Conservation (phyloP, 2,329 filamentous ascomycete genomes). For the Fonsecaea multimorphosa region DNA sequence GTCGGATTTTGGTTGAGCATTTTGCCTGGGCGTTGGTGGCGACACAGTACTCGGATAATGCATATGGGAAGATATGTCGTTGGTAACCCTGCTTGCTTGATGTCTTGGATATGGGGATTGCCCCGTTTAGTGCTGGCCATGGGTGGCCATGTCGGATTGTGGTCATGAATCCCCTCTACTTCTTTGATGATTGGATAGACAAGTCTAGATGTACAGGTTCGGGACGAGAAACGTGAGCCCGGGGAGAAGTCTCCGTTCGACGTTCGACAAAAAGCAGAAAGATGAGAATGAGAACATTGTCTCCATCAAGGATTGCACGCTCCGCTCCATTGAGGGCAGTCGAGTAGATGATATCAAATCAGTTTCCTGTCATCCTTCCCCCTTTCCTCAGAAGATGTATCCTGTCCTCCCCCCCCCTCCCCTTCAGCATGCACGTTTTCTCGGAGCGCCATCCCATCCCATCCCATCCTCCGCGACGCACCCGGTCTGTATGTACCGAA, state of each 20-base stretch:
- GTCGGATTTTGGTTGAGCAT: background rate
- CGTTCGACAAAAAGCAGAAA: background rate
- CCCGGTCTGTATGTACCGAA: too few species aligned
- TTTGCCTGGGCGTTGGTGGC: conserved; percentile 3
- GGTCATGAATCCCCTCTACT: background rate
- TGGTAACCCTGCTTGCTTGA: background rate
- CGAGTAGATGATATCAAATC: too few species aligned
- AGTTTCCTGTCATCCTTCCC: too few species aligned
- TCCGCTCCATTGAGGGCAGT: too few species aligned
- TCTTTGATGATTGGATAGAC: conserved; percentile 5
- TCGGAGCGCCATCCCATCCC: too few species aligned
- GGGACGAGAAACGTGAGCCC: too few species aligned
- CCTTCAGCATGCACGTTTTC: too few species aligned
- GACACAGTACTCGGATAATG: background rate
- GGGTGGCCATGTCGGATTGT: background rate
- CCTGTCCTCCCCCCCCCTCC: too few species aligned
- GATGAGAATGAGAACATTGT: background rate
- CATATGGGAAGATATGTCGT: background rate
- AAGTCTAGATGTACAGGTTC: background rate
- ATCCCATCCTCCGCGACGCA: too few species aligned
- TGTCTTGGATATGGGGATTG: background rate
- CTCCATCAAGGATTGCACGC: background rate
- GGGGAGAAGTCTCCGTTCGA: background rate
- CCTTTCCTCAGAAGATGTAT: too few species aligned
- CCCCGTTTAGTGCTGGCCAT: too few species aligned